Conservation (phyloP, 345 rosid species). For the Euphorbia tirucalli region DNA sequence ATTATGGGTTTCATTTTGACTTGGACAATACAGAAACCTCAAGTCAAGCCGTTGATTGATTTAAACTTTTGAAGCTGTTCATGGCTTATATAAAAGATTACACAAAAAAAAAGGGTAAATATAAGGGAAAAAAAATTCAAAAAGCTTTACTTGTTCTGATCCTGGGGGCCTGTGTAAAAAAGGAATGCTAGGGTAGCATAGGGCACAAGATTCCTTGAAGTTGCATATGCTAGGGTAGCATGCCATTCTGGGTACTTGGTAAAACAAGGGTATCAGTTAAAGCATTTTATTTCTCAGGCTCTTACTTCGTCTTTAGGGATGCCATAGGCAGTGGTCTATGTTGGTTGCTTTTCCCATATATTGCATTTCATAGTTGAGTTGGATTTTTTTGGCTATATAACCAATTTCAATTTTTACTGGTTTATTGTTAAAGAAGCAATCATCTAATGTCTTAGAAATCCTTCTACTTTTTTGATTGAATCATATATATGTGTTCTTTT, state of each 20-base stretch:
- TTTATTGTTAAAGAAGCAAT: neutral
- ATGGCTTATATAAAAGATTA: neutral
- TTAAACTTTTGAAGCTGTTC: neutral
- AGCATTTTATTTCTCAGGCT: neutral
- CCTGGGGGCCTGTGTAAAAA: neutral
- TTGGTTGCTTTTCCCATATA: neutral
- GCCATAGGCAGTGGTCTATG: neutral
- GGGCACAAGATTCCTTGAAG: neutral
- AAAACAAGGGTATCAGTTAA: neutral
- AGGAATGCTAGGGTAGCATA: neutral
- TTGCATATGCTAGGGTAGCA: neutral
- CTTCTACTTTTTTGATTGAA: neutral
- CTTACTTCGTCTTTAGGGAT: neutral
- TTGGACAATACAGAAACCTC: neutral
- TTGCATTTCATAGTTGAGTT: neutral
- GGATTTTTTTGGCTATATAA: neutral
- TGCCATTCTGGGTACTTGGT: neutral
- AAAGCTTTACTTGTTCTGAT: neutral
- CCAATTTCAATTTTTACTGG: neutral
- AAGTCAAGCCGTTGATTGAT: neutral
- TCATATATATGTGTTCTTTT: slow-evolving; percentile 3
- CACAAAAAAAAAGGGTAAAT: too few species aligned
- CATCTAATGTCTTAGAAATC: neutral
- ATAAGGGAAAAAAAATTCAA: too few species aligned
- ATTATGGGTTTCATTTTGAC: neutral